Conservation (phyloP, 805 yeast genomes). For the Yueomyces sp. region DNA sequence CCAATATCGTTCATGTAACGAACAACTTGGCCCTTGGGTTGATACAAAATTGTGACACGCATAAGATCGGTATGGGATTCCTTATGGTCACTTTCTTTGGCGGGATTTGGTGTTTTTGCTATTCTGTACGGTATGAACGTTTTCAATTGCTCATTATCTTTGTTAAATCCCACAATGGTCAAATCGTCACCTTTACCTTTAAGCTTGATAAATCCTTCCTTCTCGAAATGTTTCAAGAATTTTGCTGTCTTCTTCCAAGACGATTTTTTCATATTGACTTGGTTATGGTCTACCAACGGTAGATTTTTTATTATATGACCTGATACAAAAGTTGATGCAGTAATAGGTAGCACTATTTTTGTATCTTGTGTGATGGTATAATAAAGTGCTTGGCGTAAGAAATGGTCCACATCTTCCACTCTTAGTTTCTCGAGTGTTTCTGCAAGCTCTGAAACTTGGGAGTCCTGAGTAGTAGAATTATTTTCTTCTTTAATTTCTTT, state of each 20-base stretch:
- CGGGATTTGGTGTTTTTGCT: slow-evolving; percentile 7
- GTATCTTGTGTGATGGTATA: slow-evolving; percentile 48
- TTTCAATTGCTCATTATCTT: slow-evolving; percentile 35
- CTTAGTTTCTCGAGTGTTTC: slow-evolving; percentile 30
- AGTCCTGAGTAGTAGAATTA: neutral
- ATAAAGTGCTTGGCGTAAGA: slow-evolving; percentile 56
- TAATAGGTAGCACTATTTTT: slow-evolving; percentile 47
- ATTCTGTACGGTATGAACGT: slow-evolving; percentile 54
- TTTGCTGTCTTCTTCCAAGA: slow-evolving; percentile 85
- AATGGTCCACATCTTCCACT: slow-evolving; percentile 57
- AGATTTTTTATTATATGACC: slow-evolving; percentile 54
- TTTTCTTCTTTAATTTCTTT: slow-evolving; percentile 5
- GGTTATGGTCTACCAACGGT: slow-evolving; percentile 46
- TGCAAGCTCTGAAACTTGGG: slow-evolving; percentile 18
- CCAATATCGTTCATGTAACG: slow-evolving; percentile 33
- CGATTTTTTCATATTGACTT: slow-evolving; percentile 58
- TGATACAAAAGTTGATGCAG: slow-evolving; percentile 65
- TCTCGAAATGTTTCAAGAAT: slow-evolving; percentile 77
- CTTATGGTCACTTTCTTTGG: slow-evolving; percentile 3
- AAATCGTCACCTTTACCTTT: slow-evolving; percentile 83
- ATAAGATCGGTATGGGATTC: slow-evolving; percentile 19
- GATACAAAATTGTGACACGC: slow-evolving; percentile 32
- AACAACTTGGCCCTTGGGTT: slow-evolving; percentile 40
- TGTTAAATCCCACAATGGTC: slow-evolving; percentile 38
- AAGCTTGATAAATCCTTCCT: slow-evolving; percentile 47